A percentile compares a stretch with the other conserved stretches of the same genome.
Evolutionary conservation across 2,329 filamentous ascomycete genomes (phyloP).

Genomic region (Alternaria rosae): DNA sequence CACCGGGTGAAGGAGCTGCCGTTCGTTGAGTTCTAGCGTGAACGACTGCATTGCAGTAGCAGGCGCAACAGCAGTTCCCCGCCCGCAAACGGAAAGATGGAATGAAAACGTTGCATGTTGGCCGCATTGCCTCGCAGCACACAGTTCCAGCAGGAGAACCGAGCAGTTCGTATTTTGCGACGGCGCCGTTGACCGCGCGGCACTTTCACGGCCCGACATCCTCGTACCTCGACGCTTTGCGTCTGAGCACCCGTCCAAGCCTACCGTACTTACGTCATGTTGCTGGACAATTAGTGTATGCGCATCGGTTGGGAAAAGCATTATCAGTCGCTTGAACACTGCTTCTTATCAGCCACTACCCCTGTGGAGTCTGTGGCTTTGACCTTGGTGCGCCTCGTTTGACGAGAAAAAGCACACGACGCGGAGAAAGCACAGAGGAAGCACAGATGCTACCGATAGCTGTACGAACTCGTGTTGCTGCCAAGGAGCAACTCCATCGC

Average conservation of each 20-base stretch:
- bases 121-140: background rate
- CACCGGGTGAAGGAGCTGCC: background rate
- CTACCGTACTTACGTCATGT: background rate
- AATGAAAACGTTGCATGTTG: background rate
- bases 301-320: background rate
- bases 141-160: background rate
- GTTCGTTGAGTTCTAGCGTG: background rate
- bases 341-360: background rate
- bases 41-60: background rate
- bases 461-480: background rate
- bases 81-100: background rate
- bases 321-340: background rate
- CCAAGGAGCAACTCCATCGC: background rate
- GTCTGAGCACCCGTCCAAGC: background rate
- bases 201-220: background rate
- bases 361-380: background rate
- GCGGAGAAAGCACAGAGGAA: background rate
- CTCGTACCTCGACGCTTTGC: background rate
- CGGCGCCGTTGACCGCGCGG: background rate
- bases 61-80: background rate
- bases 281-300: background rate
- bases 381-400: background rate
- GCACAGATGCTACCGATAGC: background rate
- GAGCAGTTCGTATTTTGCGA: conserved; percentile 1
- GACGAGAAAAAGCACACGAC: background rate